phyloP scores from a whole-genome alignment of 2,329 filamentous ascomycete species.

The Tympanopsis confertula region DNA sequence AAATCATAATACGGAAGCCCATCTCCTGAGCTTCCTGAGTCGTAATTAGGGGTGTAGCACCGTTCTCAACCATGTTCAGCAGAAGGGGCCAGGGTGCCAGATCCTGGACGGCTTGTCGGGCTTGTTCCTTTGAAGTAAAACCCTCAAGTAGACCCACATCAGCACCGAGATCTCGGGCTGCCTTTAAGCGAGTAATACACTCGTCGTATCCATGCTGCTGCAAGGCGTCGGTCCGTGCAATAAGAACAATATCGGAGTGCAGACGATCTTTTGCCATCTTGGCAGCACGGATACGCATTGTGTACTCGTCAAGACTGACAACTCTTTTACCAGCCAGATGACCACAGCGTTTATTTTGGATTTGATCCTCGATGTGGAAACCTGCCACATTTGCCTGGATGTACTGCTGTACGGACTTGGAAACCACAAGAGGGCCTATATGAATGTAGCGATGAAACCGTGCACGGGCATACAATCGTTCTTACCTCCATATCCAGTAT shows the following conservation, averaged over 20 bases:
- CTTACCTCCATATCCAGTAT: conserved; percentile 40
- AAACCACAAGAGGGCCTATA: conserved; percentile 22
- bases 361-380: conserved; percentile 21
- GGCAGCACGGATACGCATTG: conserved; percentile 16
- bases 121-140: conserved; percentile 29
- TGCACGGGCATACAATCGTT: not conserved
- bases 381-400: conserved; percentile 15
- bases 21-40: conserved; percentile 22
- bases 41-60: conserved; percentile 22
- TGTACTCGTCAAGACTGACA: conserved; percentile 15
- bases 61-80: conserved; percentile 30
- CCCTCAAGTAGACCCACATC: conserved; percentile 43
- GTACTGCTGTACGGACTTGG: conserved; percentile 27
- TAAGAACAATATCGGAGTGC: conserved; percentile 40
- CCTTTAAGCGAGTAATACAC: conserved; percentile 28
- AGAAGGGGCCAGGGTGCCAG: conserved; percentile 24
- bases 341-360: conserved; percentile 23
- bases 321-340: conserved; percentile 23
- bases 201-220: conserved; percentile 38
- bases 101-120: conserved; percentile 22
- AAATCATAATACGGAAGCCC: conserved; percentile 28
- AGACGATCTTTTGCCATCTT: conserved; percentile 19
- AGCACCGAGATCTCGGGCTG: conserved; percentile 33
- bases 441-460: conserved; percentile 1
- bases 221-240: conserved; percentile 43